Evolutionary conservation across 2,329 filamentous ascomycete genomes (phyloP), one percentile per base, ranked within the genome.

Genomic region (Diaporthe longicolla): DNA sequence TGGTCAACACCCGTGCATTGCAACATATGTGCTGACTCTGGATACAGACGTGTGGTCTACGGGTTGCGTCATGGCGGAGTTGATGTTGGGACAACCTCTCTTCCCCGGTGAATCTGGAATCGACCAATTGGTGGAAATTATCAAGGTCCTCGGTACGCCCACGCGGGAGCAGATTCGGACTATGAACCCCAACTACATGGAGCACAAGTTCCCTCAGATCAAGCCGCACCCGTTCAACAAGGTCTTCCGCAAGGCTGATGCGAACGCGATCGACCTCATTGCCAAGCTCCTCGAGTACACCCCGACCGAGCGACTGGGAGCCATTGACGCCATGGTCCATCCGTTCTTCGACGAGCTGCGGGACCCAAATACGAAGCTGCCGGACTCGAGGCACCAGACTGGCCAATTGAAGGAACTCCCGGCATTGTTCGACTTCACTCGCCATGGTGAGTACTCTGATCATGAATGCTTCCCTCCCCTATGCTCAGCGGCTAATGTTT

Each of bases 181-280:
- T 78, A 99, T 99, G 97, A 99, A 99, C 85, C 97, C 97, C 74
- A 99, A 99, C 85, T 99, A 99, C 86, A 99, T 99, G 97, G 97
- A 99, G 87, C 97, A 99, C 88, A 98, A 98, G 87, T 99, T 99
- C 85, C 97, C 97, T 63, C 97, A 99, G 85, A 99, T 99, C 88
- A 99, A 99, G 88, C 97, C 97, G 74, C 97, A 99, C 82, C 97
- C 97, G 37, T 99, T 99, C 89, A 97, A 94, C 87, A 98, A 98
- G 90, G 97, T 99, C 72, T 98, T 99, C 90, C 93, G 97, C 79
- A 98, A 97, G 90, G 97, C 97, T 73, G 95, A 98, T 78, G 89
- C 92, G 43, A 95, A 95, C 80, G 96, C 97, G 52, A 97, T 99
- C 80, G 95, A 98, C 81, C 88, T 99, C 79, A 98, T 99, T 82